A percentile compares a stretch with the other conserved stretches of the same genome.
Conservation (phyloP, 306 rosid genomes). For the Pyrus pyrifolia region DNA sequence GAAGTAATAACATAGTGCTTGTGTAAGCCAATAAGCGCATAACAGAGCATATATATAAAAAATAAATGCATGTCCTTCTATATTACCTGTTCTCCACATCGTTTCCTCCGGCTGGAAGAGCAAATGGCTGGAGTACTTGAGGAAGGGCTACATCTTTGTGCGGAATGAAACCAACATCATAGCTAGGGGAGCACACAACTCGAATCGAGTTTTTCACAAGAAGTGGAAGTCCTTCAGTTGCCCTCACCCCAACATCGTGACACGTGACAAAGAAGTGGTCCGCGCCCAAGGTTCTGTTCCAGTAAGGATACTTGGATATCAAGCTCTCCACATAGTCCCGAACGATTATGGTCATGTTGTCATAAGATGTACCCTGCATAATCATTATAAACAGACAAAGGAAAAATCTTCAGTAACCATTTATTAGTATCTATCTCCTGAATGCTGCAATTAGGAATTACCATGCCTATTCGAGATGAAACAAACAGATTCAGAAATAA, state of each 20-base stretch:
- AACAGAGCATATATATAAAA: neutral
- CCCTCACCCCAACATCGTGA: slow-evolving; percentile 97
- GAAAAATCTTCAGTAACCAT: neutral
- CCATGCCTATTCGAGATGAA: neutral
- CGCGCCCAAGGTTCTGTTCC: slow-evolving; percentile 96
- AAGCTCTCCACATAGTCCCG: slow-evolving; percentile 78
- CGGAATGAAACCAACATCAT: slow-evolving; percentile 94
- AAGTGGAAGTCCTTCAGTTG: slow-evolving; percentile 79
- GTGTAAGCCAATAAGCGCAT: neutral
- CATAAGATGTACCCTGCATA: slow-evolving; percentile 88
- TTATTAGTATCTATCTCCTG: neutral
- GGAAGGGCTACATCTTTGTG: slow-evolving; percentile 97
- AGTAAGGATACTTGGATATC: slow-evolving; percentile 91
- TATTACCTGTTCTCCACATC: slow-evolving; percentile 77
- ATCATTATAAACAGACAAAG: slow-evolving; percentile 18
- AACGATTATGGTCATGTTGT: slow-evolving; percentile 87
- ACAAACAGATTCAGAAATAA: neutral
- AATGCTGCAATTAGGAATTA: neutral
- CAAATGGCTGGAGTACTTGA: slow-evolving; percentile 93
- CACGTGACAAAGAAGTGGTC: slow-evolving; percentile 97
- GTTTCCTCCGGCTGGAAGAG: slow-evolving; percentile 95
- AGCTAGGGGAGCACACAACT: slow-evolving; percentile 95
- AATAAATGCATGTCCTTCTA: neutral
- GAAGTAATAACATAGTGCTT: neutral
- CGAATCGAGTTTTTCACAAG: slow-evolving; percentile 91